These are phyloP conservation scores for Helicocarpus griseus DNA, from an alignment of 2,329 filamentous ascomycete species.

Conservation along the genomic window DNA sequence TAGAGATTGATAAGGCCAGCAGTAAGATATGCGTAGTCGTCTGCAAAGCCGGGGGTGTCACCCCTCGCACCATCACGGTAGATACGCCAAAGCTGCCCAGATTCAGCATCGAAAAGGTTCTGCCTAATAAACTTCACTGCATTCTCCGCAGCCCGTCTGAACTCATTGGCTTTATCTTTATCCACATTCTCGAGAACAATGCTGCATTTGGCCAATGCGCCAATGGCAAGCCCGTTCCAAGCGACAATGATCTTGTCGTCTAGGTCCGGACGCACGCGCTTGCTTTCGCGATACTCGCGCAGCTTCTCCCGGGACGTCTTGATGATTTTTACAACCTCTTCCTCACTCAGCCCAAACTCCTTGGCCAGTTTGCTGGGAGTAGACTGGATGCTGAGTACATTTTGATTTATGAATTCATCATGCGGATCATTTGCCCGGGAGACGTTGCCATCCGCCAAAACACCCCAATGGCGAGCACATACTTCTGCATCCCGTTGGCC, in stretches of 20 bases:
- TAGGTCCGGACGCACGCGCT: slow-evolving; percentile 64
- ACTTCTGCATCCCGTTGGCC: slow-evolving; percentile 60
- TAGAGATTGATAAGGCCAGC: slow-evolving; percentile 76
- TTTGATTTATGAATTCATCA: slow-evolving; percentile 91
- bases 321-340: slow-evolving; percentile 60
- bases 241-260: slow-evolving; percentile 83
- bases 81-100: slow-evolving; percentile 60
- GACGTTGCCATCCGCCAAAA: slow-evolving; percentile 77
- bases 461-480: slow-evolving; percentile 74
- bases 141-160: slow-evolving; percentile 55
- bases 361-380: slow-evolving; percentile 60
- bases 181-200: slow-evolving; percentile 55
- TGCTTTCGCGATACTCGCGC: slow-evolving; percentile 59
- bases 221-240: slow-evolving; percentile 84
- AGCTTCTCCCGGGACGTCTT: slow-evolving; percentile 58
- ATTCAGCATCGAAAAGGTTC: slow-evolving; percentile 59
- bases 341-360: slow-evolving; percentile 62
- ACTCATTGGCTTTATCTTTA: slow-evolving; percentile 48
- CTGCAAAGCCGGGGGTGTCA: slow-evolving; percentile 66
- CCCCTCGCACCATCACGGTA: slow-evolving; percentile 58
- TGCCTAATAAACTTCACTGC: slow-evolving; percentile 63
- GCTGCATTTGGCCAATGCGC: slow-evolving; percentile 67
- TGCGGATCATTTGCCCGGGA: slow-evolving; percentile 72
- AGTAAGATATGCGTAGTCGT: slow-evolving; percentile 88
- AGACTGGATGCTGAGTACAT: slow-evolving; percentile 66